Evolutionary conservation across 768 basidiomycete species (phyloP), one percentile per base, ranked within the genome.

Genomic region (Hygrocybe coccinea): DNA sequence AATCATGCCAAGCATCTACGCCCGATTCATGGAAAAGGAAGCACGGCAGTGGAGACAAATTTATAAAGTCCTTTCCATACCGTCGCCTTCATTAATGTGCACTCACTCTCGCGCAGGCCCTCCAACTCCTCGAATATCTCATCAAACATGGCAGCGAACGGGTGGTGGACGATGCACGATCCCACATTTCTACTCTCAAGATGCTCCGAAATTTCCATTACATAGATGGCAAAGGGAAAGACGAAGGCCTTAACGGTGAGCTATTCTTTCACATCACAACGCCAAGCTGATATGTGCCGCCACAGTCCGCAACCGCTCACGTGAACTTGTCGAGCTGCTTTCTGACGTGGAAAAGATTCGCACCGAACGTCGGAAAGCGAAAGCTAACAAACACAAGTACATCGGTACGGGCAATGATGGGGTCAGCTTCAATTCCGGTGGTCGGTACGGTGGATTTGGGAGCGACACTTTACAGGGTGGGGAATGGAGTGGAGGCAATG

Each of bases 141-240:
- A 78, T 98, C 69, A 99, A 97, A 71, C 89, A 98, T 62, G 97
- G 97, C 15, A 93, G 91, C 25, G 97, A 99, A 68, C 87, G 97
- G 38, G 95, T 98, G 10, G 92, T 99, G 15, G 97, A 99, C 67
- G 97, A 99, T 70, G 91, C 95, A 1, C 82, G 97, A 50, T 89
- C 91, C 1, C 97, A 98, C 69, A 77, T 97, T 24, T 88, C 92
- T 24, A 95, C 95, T 17, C 80, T 99, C 63, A 98, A 98, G 75
- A 97, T 98, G 91, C 82, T 98, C 10, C 77, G 94, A 55, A 97
- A 87, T 65, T 99, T 99, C 74, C 95, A 98, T 67, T 97, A 97
- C 69, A 91, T 97, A 54, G 97, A 99, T 61, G 95, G 98, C 60
- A 95, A 95, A 74, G 94, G 92, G 48, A 98, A 99, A 69, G 97